Evolutionary conservation across 169 alveolate species (phyloP), one percentile per base, ranked within the genome.

Genomic region (Neospora caninum): DNA sequence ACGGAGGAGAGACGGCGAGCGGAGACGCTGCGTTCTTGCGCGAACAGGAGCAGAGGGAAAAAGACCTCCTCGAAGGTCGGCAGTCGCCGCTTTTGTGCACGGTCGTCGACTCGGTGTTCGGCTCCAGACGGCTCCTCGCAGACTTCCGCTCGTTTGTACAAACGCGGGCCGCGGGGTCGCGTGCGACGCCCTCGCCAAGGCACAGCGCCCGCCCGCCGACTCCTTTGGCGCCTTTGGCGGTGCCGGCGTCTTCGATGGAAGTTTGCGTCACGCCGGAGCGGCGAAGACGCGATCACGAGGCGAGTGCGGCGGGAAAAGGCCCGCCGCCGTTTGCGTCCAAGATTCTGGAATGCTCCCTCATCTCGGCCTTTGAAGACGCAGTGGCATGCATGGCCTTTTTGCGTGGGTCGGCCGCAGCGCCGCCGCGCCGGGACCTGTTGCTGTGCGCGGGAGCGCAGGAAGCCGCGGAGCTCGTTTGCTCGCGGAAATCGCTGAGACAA

Each of bases 341-440:
- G 27, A 4, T 13, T n/a, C 45, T 10, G 18, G 84, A 73, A 43
- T 6, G 27, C 42, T 1, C 45, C 39, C 42, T 73, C 2, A 27
- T 73, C 27, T 36, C 42, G 39, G 89, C 89, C 25, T 82, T 82
- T 4, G 67, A 82, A 31, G 89, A 82, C 38, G 89, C 89, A 10
- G 69, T 39, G 20, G 58, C 53, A 20, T 25, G 67, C 69, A 82
- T 82, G 89, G 43, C 43, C 22, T 82, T 41, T 31, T 31, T 82
- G 41, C 89, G 64, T 20, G 89, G 89, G 10, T 82, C 43, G 38
- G 7, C 38, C 16, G 34, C 54, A 6, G 41, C 34, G 18, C 89
- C 91, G 73, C 92, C 80, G 53, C 94, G 94, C 4, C 91, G 25
- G 38, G 94, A 92, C 78, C 49, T 92, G 92, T 45, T 92, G 88